Evolutionary conservation across 2,329 filamentous ascomycete genomes (phyloP).

Genomic region (Pyrenochaeta sp.): DNA sequence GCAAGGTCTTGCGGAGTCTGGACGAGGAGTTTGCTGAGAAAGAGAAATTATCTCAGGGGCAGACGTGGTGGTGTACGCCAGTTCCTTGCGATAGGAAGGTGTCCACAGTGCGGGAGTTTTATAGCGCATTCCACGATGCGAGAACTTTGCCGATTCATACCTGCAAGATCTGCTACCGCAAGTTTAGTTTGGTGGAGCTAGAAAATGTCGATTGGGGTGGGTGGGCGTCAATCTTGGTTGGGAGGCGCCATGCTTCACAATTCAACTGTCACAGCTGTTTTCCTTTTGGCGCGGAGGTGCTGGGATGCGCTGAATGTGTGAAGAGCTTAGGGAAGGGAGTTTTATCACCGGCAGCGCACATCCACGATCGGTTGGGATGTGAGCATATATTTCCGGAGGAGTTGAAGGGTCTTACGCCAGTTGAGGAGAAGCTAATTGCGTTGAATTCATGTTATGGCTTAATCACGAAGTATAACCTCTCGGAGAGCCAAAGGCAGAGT

Average conservation of each 20-base stretch:
- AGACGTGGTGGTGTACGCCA: constrained; percentile 1
- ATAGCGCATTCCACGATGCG: background rate
- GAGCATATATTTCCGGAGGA: constrained; percentile 4
- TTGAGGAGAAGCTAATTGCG: constrained; percentile 8
- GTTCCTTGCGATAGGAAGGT: constrained; percentile 1
- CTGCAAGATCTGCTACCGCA: constrained; percentile 1
- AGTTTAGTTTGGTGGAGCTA: background rate
- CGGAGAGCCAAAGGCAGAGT: background rate
- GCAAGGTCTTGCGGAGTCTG: background rate
- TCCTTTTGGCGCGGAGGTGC: background rate
- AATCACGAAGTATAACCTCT: constrained; percentile 6
- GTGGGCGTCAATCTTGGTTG: too few relatives aligned
- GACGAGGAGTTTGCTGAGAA: constrained; percentile 9
- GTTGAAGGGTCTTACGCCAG: constrained; percentile 1
- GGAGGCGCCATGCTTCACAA: background rate
- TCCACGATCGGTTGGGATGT: background rate
- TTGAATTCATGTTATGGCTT: constrained; percentile 7
- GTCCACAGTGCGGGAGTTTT: background rate
- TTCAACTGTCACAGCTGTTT: constrained; percentile 1
- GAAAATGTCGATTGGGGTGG: constrained; percentile 3
- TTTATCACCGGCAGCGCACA: background rate
- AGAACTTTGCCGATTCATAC: constrained; percentile 1
- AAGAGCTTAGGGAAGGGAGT: background rate
- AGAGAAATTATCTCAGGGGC: background rate
- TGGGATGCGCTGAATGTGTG: background rate